A percentile compares a stretch with the other conserved stretches of the same genome.
Conservation (phyloP, 2,329 filamentous ascomycete species). For the Cladosporium cucumerinum region DNA sequence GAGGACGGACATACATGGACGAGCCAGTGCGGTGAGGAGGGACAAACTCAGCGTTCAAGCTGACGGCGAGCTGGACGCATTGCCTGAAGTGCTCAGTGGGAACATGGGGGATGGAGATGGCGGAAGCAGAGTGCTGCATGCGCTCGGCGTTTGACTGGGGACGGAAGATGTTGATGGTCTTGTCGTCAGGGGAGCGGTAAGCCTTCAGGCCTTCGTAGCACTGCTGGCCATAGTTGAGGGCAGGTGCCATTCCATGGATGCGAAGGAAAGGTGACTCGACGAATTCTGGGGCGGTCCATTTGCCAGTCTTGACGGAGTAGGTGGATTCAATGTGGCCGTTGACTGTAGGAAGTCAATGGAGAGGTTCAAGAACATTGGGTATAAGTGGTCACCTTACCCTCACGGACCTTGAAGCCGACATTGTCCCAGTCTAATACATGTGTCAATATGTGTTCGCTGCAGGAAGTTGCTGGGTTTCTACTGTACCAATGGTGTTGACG, state of each 20-base stretch:
- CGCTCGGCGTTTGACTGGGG: constrained; percentile 79
- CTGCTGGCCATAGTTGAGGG: constrained; percentile 95
- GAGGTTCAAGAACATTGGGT: background rate
- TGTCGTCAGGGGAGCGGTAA: constrained; percentile 71
- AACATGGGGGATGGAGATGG: constrained; percentile 77
- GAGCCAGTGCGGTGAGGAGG: constrained; percentile 86
- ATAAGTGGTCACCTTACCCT: constrained; percentile 57
- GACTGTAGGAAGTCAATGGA: constrained; percentile 51
- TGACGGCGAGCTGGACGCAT: constrained; percentile 75
- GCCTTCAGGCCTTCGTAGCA: constrained; percentile 98
- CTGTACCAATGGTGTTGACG: constrained; percentile 67
- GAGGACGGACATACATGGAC: constrained; percentile 86
- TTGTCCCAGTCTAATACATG: constrained; percentile 70
- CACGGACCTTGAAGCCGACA: constrained; percentile 86
- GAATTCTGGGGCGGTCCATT: constrained; percentile 77
- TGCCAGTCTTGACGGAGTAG: constrained; percentile 68
- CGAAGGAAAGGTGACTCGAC: constrained; percentile 79
- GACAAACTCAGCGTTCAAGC: constrained; percentile 84
- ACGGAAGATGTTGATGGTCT: constrained; percentile 79
- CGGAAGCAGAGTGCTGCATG: constrained; percentile 79
- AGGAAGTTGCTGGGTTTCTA: background rate
- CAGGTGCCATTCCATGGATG: constrained; percentile 92
- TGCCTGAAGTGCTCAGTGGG: constrained; percentile 73
- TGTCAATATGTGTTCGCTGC: background rate
- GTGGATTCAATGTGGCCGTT: constrained; percentile 91